Evolutionary conservation across 352 stramenopile genomes (phyloP).

Genomic region (Phytophthora fragariae): DNA sequence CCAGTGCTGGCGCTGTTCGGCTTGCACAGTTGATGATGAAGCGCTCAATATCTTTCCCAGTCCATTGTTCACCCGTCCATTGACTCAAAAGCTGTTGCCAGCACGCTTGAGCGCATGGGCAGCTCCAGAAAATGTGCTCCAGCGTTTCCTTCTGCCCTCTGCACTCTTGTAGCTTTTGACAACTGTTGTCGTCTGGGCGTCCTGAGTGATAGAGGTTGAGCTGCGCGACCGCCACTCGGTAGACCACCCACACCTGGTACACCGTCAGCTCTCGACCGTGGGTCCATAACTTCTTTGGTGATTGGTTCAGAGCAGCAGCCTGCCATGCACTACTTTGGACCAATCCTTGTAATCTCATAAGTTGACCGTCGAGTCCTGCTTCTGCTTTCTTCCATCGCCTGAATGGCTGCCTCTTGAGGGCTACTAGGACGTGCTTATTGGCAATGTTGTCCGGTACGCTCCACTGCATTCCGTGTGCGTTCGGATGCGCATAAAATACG

Average conservation of each 20-base stretch:
- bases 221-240: background rate
- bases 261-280: background rate
- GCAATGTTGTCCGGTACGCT: background rate
- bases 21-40: background rate
- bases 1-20: background rate
- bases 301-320: background rate
- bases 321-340: background rate
- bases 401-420: background rate
- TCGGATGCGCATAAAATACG: background rate
- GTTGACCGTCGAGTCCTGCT: too few species aligned
- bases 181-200: background rate
- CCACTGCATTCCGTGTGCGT: background rate
- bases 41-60: background rate
- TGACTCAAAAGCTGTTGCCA: background rate
- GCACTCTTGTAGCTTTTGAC: background rate
- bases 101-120: background rate
- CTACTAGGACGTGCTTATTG: background rate
- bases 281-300: background rate
- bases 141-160: background rate
- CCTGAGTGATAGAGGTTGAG: background rate
- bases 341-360: too few species aligned
- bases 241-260: slow-evolving; percentile 4
- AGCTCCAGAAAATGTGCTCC: slow-evolving; percentile 1
- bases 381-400: too few species aligned
- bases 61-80: background rate